Conservation (phyloP, 2,329 filamentous ascomycete species). For the Fusarium palustre region DNA sequence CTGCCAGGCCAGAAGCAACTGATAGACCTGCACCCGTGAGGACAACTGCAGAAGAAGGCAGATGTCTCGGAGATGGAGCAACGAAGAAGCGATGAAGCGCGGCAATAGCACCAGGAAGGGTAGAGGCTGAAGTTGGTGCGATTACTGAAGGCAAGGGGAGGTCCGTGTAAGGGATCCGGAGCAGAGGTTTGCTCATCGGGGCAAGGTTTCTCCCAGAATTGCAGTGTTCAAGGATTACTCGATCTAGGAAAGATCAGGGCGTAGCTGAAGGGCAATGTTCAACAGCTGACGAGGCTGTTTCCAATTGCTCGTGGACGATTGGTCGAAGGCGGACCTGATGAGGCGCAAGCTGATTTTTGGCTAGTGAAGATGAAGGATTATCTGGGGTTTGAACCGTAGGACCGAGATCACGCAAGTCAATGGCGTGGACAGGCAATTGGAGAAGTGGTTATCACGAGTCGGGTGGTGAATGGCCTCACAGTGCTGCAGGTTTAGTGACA, state of each 20-base stretch:
- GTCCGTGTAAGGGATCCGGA: conserved; percentile 92
- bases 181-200: conserved; percentile 75
- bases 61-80: conserved; percentile 63
- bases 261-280: neutral
- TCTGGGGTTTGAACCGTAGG: neutral
- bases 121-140: conserved; percentile 77
- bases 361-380: conserved; percentile 10
- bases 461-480: conserved; percentile 1
- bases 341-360: neutral
- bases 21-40: conserved; percentile 90
- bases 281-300: conserved; percentile 30
- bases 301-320: conserved; percentile 39
- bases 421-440: conserved; percentile 10
- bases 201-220: neutral
- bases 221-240: conserved; percentile 2
- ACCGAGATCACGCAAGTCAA: conserved; percentile 7
- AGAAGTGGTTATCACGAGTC: conserved; percentile 10
- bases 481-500: conserved; percentile 10
- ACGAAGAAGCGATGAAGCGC: conserved; percentile 83
- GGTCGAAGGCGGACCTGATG: neutral
- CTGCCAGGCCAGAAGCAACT: conserved; percentile 90
- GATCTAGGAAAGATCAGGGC: neutral
- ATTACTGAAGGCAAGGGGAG: conserved; percentile 80
- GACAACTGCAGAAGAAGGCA: conserved; percentile 62
- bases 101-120: conserved; percentile 77